A percentile compares a stretch with the other conserved stretches of the same genome.
Conservation (phyloP, 1,284 basidiomycete species). For the Mycena sp. region DNA sequence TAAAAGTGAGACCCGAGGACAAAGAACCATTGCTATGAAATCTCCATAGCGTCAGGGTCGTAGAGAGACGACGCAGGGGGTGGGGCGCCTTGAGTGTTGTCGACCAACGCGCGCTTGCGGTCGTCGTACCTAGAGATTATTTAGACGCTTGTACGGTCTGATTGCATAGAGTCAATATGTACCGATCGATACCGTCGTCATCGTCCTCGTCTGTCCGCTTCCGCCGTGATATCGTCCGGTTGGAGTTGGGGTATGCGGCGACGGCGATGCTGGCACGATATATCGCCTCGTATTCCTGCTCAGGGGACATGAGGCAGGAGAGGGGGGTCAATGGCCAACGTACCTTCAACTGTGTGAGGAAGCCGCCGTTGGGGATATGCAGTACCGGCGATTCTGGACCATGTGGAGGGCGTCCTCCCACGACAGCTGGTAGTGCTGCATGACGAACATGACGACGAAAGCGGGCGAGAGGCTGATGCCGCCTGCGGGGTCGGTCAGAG, state of each 20-base stretch:
- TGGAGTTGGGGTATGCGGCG: slow-evolving; percentile 58
- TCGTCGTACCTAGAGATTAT: slow-evolving; percentile 58
- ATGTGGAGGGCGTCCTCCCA: slow-evolving; percentile 88
- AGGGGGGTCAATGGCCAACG: slow-evolving; percentile 29
- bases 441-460: slow-evolving; percentile 92
- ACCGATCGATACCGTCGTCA: slow-evolving; percentile 52
- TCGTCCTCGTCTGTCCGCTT: slow-evolving; percentile 78
- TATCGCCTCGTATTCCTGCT: slow-evolving; percentile 89
- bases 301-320: background rate
- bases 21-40: slow-evolving; percentile 38
- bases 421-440: slow-evolving; percentile 82
- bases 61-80: slow-evolving; percentile 27
- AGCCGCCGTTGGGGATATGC: slow-evolving; percentile 89
- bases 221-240: slow-evolving; percentile 60
- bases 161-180: background rate
- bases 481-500: too few species aligned
- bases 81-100: too few species aligned
- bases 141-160: slow-evolving; percentile 12
- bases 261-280: slow-evolving; percentile 80
- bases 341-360: slow-evolving; percentile 88
- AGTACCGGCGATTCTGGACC: slow-evolving; percentile 91
- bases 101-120: slow-evolving; percentile 58
- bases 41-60: slow-evolving; percentile 64
- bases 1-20: slow-evolving; percentile 12
- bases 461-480: slow-evolving; percentile 90